Evolutionary conservation across 352 stramenopile species (phyloP), one percentile per base, ranked within the genome.

Genomic region (Peronospora belbahrii): DNA sequence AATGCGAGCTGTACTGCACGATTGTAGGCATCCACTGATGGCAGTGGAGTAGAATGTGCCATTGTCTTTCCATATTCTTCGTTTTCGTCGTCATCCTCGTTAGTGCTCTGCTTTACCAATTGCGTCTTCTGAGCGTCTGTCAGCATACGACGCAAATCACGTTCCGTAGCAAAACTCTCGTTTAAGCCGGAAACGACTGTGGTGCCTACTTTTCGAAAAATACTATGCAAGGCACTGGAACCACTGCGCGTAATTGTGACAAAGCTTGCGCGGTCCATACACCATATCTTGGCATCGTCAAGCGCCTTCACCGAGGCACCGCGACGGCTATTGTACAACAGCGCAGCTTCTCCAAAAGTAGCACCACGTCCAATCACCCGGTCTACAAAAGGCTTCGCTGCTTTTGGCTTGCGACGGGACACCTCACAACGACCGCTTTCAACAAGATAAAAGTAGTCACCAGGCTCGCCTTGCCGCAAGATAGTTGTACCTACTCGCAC

Each of bases 321-420:
- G 13, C 95, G 71, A 24, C 95, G 91, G 43, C 85, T 96, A 55
- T 97, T 96, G 70, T 98, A 98, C 52, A 98, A 72, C 39, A 98
- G 62, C 13, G 95, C 94, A 9, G 97, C 86, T 75, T 98, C 95
- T 6, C 95, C 95, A 63, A 98, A 98, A 43, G 64, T 88, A 17
- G 75, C 65, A 10, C 78, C 74, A 20, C 65, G 60, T 2, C 80
- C 80, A 20, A 94, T 80, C 15, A 84, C 54, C 3, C 78, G 71
- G 41, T 92, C 83, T 0, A 94, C 62, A 15, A 88, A 74, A 19
- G 73, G 49, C 5, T 64, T 52, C 1, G 56, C 43, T 18, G 58
- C 61, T 22, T 74, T 70, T 13, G 77, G 74, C 19, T 94, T 91
- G 11, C 68, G 54, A 5, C 83, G 70, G 36, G 79, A 65, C 17